Percentiles rank a stretch among this genome's conserved stretches.
Conservation (phyloP, 2,329 filamentous ascomycete genomes). For the Diaporthe ampelina region DNA sequence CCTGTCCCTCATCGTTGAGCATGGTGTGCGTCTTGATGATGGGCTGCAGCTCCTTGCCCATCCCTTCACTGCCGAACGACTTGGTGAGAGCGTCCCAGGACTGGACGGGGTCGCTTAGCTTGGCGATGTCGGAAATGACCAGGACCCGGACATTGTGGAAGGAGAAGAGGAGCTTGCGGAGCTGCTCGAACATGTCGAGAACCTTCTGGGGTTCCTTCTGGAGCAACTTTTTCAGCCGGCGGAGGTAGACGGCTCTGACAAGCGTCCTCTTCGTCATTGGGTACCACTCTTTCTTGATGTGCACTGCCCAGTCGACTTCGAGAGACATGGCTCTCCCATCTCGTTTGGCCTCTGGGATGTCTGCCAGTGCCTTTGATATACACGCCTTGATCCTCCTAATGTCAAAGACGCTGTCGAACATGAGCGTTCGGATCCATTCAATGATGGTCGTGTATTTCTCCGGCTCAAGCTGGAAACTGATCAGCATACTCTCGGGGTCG, state of each 20-base stretch:
- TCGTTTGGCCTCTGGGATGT: constrained; percentile 93
- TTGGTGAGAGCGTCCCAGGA: constrained; percentile 79
- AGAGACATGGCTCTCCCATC: constrained; percentile 79
- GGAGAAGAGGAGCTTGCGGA: constrained; percentile 82
- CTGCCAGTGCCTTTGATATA: constrained; percentile 86
- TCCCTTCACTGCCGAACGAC: constrained; percentile 57
- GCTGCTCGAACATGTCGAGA: constrained; percentile 80
- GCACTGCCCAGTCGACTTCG: constrained; percentile 81
- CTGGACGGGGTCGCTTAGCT: constrained; percentile 80
- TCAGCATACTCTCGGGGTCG: constrained; percentile 84
- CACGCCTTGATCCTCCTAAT: constrained; percentile 72
- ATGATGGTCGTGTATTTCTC: constrained; percentile 89
- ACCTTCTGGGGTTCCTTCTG: constrained; percentile 82
- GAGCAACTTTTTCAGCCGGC: constrained; percentile 85
- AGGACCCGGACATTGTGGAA: constrained; percentile 89
- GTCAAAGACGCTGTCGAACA: constrained; percentile 93
- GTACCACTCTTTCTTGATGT: constrained; percentile 82
- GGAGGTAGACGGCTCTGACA: constrained; percentile 89
- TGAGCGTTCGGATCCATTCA: constrained; percentile 85
- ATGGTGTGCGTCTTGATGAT: constrained; percentile 78
- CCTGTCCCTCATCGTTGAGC: constrained; percentile 81
- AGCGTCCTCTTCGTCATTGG: constrained; percentile 84
- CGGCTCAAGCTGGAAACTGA: constrained; percentile 88
- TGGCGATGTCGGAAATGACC: constrained; percentile 84
- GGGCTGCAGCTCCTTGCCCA: constrained; percentile 70